Evolutionary conservation across 305 asterid species (phyloP).

Genomic region (Fraxinus greggii): DNA sequence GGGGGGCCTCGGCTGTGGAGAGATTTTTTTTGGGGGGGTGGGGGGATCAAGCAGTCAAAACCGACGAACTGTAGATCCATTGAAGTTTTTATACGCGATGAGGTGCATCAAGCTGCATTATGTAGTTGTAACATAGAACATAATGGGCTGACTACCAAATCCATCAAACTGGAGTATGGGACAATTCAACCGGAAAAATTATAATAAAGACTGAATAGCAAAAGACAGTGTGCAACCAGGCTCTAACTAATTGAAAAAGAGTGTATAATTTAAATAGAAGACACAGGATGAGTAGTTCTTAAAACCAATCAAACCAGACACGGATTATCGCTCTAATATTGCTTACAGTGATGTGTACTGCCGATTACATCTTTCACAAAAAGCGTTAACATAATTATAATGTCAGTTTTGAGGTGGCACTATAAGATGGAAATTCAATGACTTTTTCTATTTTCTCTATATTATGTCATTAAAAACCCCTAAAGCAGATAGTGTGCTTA

Average conservation of each 20-base stretch:
- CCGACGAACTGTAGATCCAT: not conserved
- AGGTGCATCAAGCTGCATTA: not conserved
- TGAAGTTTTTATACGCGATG: not conserved
- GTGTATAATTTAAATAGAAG: not conserved
- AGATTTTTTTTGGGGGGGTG: no score
- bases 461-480: not conserved
- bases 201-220: not conserved
- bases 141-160: not conserved
- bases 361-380: not conserved
- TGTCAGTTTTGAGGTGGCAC: not conserved
- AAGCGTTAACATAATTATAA: not conserved
- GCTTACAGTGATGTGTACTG: not conserved
- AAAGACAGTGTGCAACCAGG: not conserved
- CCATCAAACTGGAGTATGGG: not conserved
- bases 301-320: not conserved
- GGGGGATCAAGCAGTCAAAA: not conserved
- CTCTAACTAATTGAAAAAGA: not conserved
- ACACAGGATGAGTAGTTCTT: not conserved
- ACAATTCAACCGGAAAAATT: not conserved
- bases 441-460: not conserved
- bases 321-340: not conserved
- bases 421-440: not conserved
- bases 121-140: not conserved
- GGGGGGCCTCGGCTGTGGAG: not conserved
- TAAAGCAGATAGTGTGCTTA: not conserved